A percentile compares a stretch with the other conserved stretches of the same genome.
Evolutionary conservation across 768 basidiomycete species (phyloP).

Genomic region (Termitomyces sp.): DNA sequence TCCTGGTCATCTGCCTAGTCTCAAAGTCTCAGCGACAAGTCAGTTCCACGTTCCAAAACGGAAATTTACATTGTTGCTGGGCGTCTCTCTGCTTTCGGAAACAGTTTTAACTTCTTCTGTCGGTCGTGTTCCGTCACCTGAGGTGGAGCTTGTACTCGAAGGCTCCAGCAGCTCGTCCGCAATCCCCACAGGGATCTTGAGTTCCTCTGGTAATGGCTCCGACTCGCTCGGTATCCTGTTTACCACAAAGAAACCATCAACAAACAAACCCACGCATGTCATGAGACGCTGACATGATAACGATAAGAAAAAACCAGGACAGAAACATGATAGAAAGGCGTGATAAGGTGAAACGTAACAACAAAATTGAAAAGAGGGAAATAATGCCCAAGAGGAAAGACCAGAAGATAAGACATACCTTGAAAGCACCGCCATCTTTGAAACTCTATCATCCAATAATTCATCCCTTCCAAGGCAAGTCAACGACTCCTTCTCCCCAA

Average conservation of each 20-base stretch:
- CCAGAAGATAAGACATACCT: constrained; percentile 41
- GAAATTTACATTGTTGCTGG: constrained; percentile 23
- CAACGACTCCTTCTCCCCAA: constrained; percentile 74
- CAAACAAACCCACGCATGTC: constrained; percentile 7
- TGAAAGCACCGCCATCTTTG: constrained; percentile 61
- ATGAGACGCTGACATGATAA: background rate
- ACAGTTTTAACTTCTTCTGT: constrained; percentile 15
- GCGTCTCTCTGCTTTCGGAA: constrained; percentile 17
- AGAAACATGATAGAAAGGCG: background rate
- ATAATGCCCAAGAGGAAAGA: background rate
- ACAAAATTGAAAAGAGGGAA: background rate
- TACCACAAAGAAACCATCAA: background rate
- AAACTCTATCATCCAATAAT: constrained; percentile 64
- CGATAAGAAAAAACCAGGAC: background rate
- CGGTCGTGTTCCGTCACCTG: constrained; percentile 16
- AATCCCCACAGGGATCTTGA: constrained; percentile 55
- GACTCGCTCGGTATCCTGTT: constrained; percentile 49
- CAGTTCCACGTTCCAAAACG: constrained; percentile 8
- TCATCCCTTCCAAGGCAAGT: constrained; percentile 71
- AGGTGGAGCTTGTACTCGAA: constrained; percentile 12
- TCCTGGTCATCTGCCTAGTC: constrained; percentile 15
- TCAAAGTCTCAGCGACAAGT: background rate
- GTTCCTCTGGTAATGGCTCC: constrained; percentile 55
- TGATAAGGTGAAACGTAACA: constrained; percentile 5
- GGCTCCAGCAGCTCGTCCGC: constrained; percentile 56